phyloP scores from a whole-genome alignment of 495 filamentous ascomycete species.

The Letharia lupina region DNA sequence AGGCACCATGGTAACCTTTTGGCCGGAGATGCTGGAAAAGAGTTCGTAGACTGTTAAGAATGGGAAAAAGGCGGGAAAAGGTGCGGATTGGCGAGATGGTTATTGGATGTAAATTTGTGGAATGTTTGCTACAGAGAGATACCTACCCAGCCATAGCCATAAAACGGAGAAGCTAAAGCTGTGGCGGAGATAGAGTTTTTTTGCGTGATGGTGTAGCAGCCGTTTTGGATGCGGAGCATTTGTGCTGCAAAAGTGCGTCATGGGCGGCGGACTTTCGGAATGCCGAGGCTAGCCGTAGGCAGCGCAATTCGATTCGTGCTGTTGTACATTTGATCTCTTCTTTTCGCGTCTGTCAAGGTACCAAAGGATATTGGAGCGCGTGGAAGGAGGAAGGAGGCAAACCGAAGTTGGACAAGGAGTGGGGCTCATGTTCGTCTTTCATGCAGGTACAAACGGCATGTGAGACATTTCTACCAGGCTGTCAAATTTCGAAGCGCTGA shows the following conservation, averaged over 20 bases:
- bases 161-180: not conserved
- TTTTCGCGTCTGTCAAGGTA: not conserved
- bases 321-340: not conserved
- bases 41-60: too few relatives aligned
- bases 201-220: not conserved
- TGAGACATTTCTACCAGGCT: slow-evolving; percentile 9
- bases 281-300: slow-evolving; percentile 13
- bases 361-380: not conserved
- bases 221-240: not conserved
- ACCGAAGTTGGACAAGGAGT: not conserved
- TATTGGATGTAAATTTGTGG: not conserved
- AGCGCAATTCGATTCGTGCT: not conserved
- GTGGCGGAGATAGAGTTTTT: not conserved
- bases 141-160: too few relatives aligned
- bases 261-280: not conserved
- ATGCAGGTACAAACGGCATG: slow-evolving; percentile 8
- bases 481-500: slow-evolving; percentile 2
- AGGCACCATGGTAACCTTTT: slow-evolving; percentile 24
- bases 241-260: not conserved
- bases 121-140: too few relatives aligned
- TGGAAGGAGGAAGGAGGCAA: not conserved
- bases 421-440: not conserved
- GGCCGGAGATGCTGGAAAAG: not conserved
- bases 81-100: not conserved
- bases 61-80: too few relatives aligned